Evolutionary conservation across 1,139 yeast genomes (phyloP).

Genomic region (Debaryomyces sp.): DNA sequence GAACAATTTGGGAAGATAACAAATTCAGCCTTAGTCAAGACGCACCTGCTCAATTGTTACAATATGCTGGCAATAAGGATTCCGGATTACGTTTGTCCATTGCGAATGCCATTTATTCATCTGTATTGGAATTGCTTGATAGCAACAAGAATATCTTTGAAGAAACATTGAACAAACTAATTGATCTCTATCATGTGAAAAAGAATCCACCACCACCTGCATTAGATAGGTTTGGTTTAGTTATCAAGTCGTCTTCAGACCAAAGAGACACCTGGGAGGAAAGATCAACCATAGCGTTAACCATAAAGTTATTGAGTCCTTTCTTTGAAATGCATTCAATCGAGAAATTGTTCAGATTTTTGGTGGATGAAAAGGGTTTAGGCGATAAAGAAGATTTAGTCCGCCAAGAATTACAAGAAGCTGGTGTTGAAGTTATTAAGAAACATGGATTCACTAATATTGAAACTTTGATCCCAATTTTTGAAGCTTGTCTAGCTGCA

Average conservation of each 20-base stretch:
- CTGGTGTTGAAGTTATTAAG: constrained; percentile 77
- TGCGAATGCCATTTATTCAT: constrained; percentile 57
- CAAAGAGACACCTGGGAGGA: constrained; percentile 81
- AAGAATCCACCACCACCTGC: constrained; percentile 78
- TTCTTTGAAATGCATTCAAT: constrained; percentile 42
- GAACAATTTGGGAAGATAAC: constrained; percentile 85
- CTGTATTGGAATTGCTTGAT: constrained; percentile 37
- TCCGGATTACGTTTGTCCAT: constrained; percentile 69
- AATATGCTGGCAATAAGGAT: constrained; percentile 55
- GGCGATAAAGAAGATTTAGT: constrained; percentile 77
- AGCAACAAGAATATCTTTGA: constrained; percentile 30
- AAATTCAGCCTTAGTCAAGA: constrained; percentile 48
- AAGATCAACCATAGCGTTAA: constrained; percentile 77
- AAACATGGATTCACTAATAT: constrained; percentile 65
- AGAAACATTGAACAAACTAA: constrained; percentile 43
- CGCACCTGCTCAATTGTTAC: constrained; percentile 49
- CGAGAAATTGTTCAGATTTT: constrained; percentile 55
- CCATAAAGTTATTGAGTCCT: constrained; percentile 62
- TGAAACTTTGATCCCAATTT: constrained; percentile 73
- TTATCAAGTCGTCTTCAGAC: constrained; percentile 60
- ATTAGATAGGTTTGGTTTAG: constrained; percentile 78
- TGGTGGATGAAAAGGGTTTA: constrained; percentile 62
- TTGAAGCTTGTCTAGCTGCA: constrained; percentile 61
- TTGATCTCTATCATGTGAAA: constrained; percentile 58
- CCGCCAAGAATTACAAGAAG: constrained; percentile 81